Base-by-base conservation (phyloP, 176 grass and related monocot species). In the Oryza brachyantha region DNA sequence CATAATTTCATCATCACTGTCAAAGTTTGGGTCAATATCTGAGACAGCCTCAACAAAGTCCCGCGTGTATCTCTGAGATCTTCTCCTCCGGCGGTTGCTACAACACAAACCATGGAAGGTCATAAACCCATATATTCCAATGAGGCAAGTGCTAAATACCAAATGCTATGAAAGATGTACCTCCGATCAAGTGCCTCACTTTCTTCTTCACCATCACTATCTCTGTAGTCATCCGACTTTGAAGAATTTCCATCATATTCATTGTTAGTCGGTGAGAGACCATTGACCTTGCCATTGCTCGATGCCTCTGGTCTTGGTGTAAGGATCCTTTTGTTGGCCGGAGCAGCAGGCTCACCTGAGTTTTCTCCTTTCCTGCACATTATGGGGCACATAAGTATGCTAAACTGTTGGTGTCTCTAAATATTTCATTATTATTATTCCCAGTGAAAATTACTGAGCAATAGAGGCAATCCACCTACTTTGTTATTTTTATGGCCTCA, bases 401-500 rank as follows among this genome's bases (percentile, higher is more conserved):
- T 60, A 70, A 24, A 24, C 21, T 43, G 13, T 12, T 19, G 10
- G 54, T 40, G 3, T 29, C 60, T 38, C 25, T 50, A 46, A 48
- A 36, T 42, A 86, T 1, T 9, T 65, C 74, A n/a, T n/a, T n/a
- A n/a, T 62, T 50, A 16, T 54, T 14, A 34, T 70, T 55, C 54
- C 24, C 21, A 75, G 63, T 32, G 29, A 66, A 28, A 67, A 43
- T 42, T 37, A 70, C 64, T 27, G 66, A 77, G 50, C 65, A 67
- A 25, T 64, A 80, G 43, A 79, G 41, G 86, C 74, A 13, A 79
- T 84, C 38, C 29, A 86, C 92, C 70, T 95, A 99, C 96, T 99
- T 99, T 17, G 96, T 99, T 68, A 95, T 90, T 87, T 99, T 95
- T 79, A 99, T 99, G 61, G 96, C 96, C 80, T 99, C 96, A 28